Percentiles rank a stretch among this genome's conserved stretches.
Conservation (phyloP, 257 asterid species). For the Haberlea rhodopensis region DNA sequence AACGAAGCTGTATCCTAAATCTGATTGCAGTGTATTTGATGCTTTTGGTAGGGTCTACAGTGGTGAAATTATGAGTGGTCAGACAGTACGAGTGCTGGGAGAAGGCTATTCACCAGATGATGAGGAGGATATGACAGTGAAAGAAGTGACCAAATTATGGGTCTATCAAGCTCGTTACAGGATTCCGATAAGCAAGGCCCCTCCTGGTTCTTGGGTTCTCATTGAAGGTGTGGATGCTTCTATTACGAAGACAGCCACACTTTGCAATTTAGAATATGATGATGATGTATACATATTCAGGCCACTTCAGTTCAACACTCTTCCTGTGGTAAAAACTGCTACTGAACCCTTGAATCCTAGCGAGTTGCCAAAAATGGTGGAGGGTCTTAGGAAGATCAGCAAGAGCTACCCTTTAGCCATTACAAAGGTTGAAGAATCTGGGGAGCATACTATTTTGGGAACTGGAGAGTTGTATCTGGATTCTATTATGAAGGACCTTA, state of each 20-base stretch:
- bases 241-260: conserved; percentile 96
- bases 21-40: conserved; percentile 95
- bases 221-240: conserved; percentile 99
- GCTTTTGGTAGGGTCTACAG: conserved; percentile 97
- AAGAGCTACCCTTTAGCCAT: conserved; percentile 98
- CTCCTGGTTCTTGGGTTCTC: conserved; percentile 99
- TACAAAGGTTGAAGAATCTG: conserved; percentile 96
- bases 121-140: conserved; percentile 96
- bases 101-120: conserved; percentile 99
- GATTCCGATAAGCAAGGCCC: conserved; percentile 91
- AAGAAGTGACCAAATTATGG: conserved; percentile 93
- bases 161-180: conserved; percentile 98
- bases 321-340: conserved; percentile 97
- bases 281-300: conserved; percentile 89
- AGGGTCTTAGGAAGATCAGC: conserved; percentile 95
- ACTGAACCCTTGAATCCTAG: conserved; percentile 98
- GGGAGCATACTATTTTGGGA: conserved; percentile 95
- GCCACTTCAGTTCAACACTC: conserved; percentile 94
- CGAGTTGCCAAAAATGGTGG: conserved; percentile 98
- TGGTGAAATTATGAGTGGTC: conserved; percentile 90
- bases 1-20: conserved; percentile 87
- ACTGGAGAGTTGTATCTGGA: conserved; percentile 95
- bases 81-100: conserved; percentile 85
- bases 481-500: conserved; percentile 95
- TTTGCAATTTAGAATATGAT: conserved; percentile 72